Base-by-base conservation (phyloP, 129 eudicot genomes). In the Flaveria brownii region DNA sequence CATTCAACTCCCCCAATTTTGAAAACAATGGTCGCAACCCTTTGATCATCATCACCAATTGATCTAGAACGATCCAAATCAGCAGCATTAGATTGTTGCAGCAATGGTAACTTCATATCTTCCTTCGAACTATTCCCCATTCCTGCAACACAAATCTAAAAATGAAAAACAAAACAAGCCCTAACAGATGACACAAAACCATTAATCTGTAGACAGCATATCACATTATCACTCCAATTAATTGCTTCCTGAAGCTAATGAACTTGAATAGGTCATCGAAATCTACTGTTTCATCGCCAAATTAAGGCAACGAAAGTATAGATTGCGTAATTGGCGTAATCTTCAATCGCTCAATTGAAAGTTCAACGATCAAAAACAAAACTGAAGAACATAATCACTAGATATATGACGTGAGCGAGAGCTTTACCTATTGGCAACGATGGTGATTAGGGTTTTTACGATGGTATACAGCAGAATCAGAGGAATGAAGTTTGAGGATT, bases 81-180 rank as follows among this genome's bases (percentile, higher is more conserved):
- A 77, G 78, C 84, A 55, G 20, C 82, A 47, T 84, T 70, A 47
- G 80, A 73, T 16, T 81, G 82, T 72, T 85, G 73, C 86, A 91
- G 78, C 62, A 94, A 88, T 7, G 98, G 97, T 30, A 67, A 51
- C 71, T 68, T 88, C 71, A 91, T 70, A 70, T 91, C 98, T 46
- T 82, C 89, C 47, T 75, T 79, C 60, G 91, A 88, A 49, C 85
- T 87, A 47, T 39, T 68, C 13, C 84, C 96, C 98, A 91, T 87
- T 63, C 51, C 82, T 74, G 55, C 33, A 39, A 75, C 23, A 56
- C 36, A 67, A 67, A 81, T 57, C 14, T 42, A 52, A 5, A 42
- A 66, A 13, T 43, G 12, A 43, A 43, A 33, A 5, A 4, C 41
- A 36, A 4, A 36, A 36, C 41, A 36, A 36, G 7, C 41, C 41